phyloP scores from a whole-genome alignment of 2,329 filamentous ascomycete genomes.

The Trichothecium roseum region DNA sequence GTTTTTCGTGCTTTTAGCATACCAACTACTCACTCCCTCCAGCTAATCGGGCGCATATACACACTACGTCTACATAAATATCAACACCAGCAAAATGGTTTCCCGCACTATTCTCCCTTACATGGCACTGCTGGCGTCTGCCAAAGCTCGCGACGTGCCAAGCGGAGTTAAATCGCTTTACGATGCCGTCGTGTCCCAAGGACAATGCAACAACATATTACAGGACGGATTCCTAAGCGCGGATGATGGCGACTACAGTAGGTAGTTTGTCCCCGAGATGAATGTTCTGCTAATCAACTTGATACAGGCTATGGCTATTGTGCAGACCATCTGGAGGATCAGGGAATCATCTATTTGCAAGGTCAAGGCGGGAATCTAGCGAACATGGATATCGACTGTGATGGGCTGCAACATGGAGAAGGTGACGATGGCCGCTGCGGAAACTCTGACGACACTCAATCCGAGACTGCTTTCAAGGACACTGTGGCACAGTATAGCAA shows the following conservation, averaged over 20 bases:
- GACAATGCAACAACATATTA: not conserved
- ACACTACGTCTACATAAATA: too few species aligned
- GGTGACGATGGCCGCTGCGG: conserved; percentile 31
- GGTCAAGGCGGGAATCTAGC: conserved; percentile 28
- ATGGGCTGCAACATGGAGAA: conserved; percentile 31
- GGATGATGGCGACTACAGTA: not conserved
- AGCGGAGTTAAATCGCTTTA: not conserved
- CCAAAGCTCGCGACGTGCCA: conserved; percentile 1
- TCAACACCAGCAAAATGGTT: too few species aligned
- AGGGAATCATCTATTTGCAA: conserved; percentile 33
- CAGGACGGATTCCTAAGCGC: not conserved
- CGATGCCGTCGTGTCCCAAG: not conserved
- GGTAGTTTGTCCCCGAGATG: not conserved
- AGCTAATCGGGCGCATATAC: too few species aligned
- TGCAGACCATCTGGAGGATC: conserved; percentile 24
- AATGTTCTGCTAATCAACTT: not conserved
- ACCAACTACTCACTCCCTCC: too few species aligned
- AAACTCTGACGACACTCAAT: conserved; percentile 27
- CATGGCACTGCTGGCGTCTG: not conserved
- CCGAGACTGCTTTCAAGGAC: conserved; percentile 32
- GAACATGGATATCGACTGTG: conserved; percentile 51
- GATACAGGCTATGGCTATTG: too few species aligned
- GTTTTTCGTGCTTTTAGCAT: too few species aligned
- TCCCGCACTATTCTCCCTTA: too few species aligned
- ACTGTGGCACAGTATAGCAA: conserved; percentile 21